A percentile compares a stretch with the other conserved stretches of the same genome.
Evolutionary conservation across 352 stramenopile species (phyloP).

Genomic region (Globisporangium orthogonon): DNA sequence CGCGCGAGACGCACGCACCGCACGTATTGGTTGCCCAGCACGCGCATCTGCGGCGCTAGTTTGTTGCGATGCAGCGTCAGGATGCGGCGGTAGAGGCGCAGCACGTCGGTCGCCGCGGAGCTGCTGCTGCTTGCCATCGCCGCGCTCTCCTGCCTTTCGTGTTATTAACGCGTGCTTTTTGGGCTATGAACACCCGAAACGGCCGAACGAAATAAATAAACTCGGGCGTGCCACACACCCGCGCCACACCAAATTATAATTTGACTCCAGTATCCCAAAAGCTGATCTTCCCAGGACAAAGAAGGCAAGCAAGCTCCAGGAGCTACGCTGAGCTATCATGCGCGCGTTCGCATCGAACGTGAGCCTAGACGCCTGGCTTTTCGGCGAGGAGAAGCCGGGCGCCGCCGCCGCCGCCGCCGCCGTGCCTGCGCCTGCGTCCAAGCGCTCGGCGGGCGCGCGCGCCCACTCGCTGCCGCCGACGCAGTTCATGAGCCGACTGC

Average conservation of each 20-base stretch:
- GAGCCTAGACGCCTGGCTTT: constrained; percentile 78
- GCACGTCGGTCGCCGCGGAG: constrained; percentile 30
- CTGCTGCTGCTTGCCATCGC: too few relatives aligned
- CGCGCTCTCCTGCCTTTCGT: too few relatives aligned
- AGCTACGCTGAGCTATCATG: constrained; percentile 15
- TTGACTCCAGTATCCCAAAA: neutral
- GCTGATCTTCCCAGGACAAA: neutral
- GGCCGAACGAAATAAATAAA: neutral
- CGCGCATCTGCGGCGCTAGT: constrained; percentile 72
- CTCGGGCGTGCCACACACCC: neutral
- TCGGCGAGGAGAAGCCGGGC: constrained; percentile 53
- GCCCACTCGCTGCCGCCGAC: constrained; percentile 28
- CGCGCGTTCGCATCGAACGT: constrained; percentile 28
- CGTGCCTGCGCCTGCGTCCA: neutral
- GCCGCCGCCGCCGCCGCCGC: constrained; percentile 3
- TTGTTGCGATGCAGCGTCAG: constrained; percentile 71
- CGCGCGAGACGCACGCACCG: constrained; percentile 20
- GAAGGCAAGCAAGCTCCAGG: too few relatives aligned
- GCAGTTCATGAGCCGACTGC: constrained; percentile 16
- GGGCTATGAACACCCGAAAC: neutral
- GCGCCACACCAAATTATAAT: neutral
- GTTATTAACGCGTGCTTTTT: too few relatives aligned
- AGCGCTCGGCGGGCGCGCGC: constrained; percentile 3
- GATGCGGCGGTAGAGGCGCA: constrained; percentile 74
- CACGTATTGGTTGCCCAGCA: constrained; percentile 82